Evolutionary conservation across 495 filamentous ascomycete genomes (phyloP), one percentile per base, ranked within the genome.

Genomic region (Beverwykella pulmonaria): DNA sequence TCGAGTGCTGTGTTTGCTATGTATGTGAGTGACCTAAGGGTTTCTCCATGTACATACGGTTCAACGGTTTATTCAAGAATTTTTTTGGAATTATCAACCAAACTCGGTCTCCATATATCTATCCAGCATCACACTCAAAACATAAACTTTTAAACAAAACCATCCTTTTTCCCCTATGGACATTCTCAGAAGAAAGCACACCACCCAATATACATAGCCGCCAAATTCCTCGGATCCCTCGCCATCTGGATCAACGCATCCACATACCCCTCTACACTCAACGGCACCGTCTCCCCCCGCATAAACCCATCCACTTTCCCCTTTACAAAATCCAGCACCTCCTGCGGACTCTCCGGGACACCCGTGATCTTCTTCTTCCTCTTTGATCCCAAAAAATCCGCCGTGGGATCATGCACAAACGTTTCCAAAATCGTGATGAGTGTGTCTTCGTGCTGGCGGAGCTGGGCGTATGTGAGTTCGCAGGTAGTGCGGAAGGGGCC

Each of bases 181-280:
- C n/a, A n/a, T 44, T n/a, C 48, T 78, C 70, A 97, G 68, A 96
- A 87, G 73, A 97, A 98, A 22, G 93, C 84, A 82, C 92, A 96
- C 94, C 94, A 98, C 25, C 94, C 94, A 78, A 98, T 94, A 77
- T 98, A 98, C 94, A 98, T 98, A 6, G 83, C 83, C 17, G 89
- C 84, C 75, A 99, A 78, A 71, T 90, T 93, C 70, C 73, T 83
- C 49, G 87, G 86, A 75, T 90, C 83, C 22, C 88, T 88, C 65
- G 94, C 93, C 78, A 92, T 87, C 76, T 88, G 81, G 57, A 98
- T 92, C 72, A 99, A 75, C 74, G 92, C 90, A 75, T 99, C 91
- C 17, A 97, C 93, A 79, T 98, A 93, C 0, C 94, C 94, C 73
- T 97, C 95, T 10, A 98, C 92, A 5, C 91, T 90, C 23, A 99